Evolutionary conservation across 2,329 filamentous ascomycete genomes (phyloP).

Genomic region (Fusarium sp.): DNA sequence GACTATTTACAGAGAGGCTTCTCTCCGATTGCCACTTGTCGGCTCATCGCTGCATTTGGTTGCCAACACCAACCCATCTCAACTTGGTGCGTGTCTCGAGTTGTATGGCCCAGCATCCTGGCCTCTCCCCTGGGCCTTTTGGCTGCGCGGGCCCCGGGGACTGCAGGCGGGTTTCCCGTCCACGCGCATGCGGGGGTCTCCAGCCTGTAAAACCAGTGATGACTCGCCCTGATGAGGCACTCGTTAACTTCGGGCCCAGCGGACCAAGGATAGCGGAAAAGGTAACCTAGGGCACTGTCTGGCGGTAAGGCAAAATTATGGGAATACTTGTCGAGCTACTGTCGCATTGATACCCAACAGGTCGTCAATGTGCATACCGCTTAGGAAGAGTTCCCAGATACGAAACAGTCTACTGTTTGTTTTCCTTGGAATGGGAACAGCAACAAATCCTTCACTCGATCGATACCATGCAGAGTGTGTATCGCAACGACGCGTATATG

Average conservation of each 20-base stretch:
- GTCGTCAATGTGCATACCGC: slow-evolving; percentile 32
- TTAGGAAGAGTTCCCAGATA: background rate
- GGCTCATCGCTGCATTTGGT: slow-evolving; percentile 46
- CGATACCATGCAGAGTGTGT: background rate
- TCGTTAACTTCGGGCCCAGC: slow-evolving; percentile 27
- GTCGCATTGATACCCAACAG: slow-evolving; percentile 47
- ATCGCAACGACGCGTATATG: slow-evolving; percentile 9
- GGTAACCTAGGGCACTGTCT: slow-evolving; percentile 27
- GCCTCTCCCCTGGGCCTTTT: slow-evolving; percentile 33
- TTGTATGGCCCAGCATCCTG: slow-evolving; percentile 44
- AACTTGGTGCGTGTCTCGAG: slow-evolving; percentile 45
- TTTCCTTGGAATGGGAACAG: slow-evolving; percentile 23
- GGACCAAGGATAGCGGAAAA: slow-evolving; percentile 32
- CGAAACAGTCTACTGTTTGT: slow-evolving; percentile 8
- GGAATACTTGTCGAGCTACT: slow-evolving; percentile 38
- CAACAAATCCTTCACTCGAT: background rate
- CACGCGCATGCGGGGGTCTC: slow-evolving; percentile 39
- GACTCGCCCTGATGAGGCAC: slow-evolving; percentile 34
- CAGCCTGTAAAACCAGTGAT: slow-evolving; percentile 38
- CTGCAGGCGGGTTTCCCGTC: slow-evolving; percentile 44
- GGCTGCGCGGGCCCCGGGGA: slow-evolving; percentile 40
- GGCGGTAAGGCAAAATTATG: slow-evolving; percentile 36
- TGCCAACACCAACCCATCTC: slow-evolving; percentile 33
- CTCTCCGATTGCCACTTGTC: slow-evolving; percentile 44
- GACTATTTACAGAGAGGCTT: background rate